These are phyloP conservation scores for Alternaria angustiovoidea DNA, from an alignment of 2,329 filamentous ascomycete genomes.

Conservation along the genomic window DNA sequence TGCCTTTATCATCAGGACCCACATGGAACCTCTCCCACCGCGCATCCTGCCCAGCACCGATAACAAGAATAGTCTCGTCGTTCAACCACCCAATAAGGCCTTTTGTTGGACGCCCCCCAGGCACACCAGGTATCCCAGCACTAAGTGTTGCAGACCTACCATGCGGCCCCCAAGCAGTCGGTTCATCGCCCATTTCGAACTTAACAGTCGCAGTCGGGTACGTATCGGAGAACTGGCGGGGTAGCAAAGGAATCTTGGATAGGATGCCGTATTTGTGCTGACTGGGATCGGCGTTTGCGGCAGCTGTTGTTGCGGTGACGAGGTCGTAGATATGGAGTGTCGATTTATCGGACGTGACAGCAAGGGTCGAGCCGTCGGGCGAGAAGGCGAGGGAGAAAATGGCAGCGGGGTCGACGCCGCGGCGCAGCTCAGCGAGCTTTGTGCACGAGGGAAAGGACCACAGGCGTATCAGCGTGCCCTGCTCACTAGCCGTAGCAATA, in stretches of 20 bases:
- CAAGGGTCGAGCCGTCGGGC: conserved; percentile 79
- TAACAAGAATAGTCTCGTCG: conserved; percentile 75
- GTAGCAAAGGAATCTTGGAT: conserved; percentile 82
- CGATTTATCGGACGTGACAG: conserved; percentile 95
- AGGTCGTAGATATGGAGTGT: conserved; percentile 95
- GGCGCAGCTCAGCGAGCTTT: conserved; percentile 81
- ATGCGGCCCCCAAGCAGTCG: conserved; percentile 43
- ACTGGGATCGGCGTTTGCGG: conserved; percentile 26
- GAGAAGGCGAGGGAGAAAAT: conserved; percentile 91
- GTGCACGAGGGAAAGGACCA: conserved; percentile 83
- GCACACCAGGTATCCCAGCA: conserved; percentile 61
- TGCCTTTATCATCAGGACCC: conserved; percentile 66
- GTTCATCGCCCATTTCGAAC: conserved; percentile 85
- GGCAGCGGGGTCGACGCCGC: conserved; percentile 86
- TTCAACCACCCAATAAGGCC: conserved; percentile 86
- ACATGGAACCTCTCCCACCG: conserved; percentile 82
- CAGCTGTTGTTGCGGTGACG: conserved; percentile 50
- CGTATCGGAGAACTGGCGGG: conserved; percentile 85
- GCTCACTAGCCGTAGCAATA: conserved; percentile 89
- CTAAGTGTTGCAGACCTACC: conserved; percentile 48
- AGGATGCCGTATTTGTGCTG: conserved; percentile 80
- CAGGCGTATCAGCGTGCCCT: conserved; percentile 88
- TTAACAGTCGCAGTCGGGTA: conserved; percentile 84
- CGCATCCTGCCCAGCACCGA: conserved; percentile 81
- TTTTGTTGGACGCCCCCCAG: conserved; percentile 71